Evolutionary conservation across 805 yeast genomes (phyloP).

Genomic region (Candida coleopterorum): DNA sequence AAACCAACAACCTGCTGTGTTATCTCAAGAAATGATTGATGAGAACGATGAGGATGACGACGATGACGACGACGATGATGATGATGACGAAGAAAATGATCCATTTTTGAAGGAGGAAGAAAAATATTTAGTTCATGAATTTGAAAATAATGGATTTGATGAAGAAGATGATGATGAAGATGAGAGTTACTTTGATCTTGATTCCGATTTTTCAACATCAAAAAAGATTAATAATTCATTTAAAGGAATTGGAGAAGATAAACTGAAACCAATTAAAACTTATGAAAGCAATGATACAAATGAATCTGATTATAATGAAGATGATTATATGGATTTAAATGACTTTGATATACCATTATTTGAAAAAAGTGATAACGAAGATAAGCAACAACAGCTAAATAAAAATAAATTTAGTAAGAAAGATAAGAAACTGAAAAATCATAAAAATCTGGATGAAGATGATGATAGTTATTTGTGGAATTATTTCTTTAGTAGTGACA

Average conservation of each 20-base stretch:
- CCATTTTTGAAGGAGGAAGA: slow-evolving; percentile 41
- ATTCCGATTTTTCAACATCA: slow-evolving; percentile 12
- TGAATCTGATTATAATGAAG: slow-evolving; percentile 36
- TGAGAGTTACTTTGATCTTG: slow-evolving; percentile 17
- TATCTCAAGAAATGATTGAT: slow-evolving; percentile 15
- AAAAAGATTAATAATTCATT: slow-evolving; percentile 17
- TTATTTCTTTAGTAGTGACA: slow-evolving; percentile 55
- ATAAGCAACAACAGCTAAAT: slow-evolving; percentile 10
- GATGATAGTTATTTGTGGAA: slow-evolving; percentile 74
- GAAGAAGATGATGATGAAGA: slow-evolving; percentile 33
- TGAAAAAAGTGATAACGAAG: slow-evolving; percentile 19
- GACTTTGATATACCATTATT: slow-evolving; percentile 28
- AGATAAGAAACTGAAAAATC: slow-evolving; percentile 9
- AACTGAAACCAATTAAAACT: slow-evolving; percentile 32
- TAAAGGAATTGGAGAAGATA: slow-evolving; percentile 19
- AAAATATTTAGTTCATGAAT: slow-evolving; percentile 40
- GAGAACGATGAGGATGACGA: slow-evolving; percentile 28
- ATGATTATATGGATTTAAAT: slow-evolving; percentile 36
- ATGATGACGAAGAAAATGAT: slow-evolving; percentile 31
- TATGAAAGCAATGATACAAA: slow-evolving; percentile 34
- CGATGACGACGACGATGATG: slow-evolving; percentile 21
- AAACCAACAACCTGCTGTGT: not conserved
- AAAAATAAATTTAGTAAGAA: slow-evolving; percentile 8
- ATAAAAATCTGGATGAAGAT: slow-evolving; percentile 37
- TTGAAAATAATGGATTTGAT: slow-evolving; percentile 43